Base-by-base conservation (phyloP, 495 filamentous ascomycete species). In the Penicillium silybi region DNA sequence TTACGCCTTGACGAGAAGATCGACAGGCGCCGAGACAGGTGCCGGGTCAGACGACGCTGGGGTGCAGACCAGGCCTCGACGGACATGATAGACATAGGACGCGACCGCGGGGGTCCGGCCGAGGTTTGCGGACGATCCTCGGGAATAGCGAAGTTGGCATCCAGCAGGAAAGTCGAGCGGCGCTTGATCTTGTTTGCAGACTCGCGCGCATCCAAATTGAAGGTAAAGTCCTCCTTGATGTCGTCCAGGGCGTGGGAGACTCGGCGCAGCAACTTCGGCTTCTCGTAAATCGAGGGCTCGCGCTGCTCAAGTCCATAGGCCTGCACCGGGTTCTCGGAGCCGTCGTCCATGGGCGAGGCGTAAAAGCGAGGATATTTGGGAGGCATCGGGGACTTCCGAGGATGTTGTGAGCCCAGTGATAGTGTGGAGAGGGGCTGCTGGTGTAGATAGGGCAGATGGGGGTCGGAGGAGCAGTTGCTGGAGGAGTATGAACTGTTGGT, bases 201-300 rank as follows among this genome's bases (percentile, higher is more conserved):
- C 39, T 48, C 45, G 20, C 56, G 58, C 8, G 63, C 41, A 45
- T 72, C 62, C 4, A 69, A 41, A 34, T 70, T 56, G 18, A 66
- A 53, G 3, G 65, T 55, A 22, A 69, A 60, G 42, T 75, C 70
- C 50, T 74, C 71, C 18, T 67, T 68, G 61, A 73, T 73, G 42
- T 73, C 68, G 52, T 63, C 71, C 23, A 74, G 65, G 37, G 65
- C 69, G 51, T 71, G 64, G 17, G 71, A 74, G 51, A 74, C 61
- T 19, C 71, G 68, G 49, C 53, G 62, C 42, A 73, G 44, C n/a
- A 70, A 62, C 20, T 64, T 66, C 41, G 68, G 57, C 43, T 56
- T 61, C 43, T 70, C 57, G 41, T 52, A 50, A 53, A 73, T 64
- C 11, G 73, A 72, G 20, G 69, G 65, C 15, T 66, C 62, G 49